Base-by-base conservation (phyloP, 139 green algal species). In the Chlamydomonas applanata region DNA sequence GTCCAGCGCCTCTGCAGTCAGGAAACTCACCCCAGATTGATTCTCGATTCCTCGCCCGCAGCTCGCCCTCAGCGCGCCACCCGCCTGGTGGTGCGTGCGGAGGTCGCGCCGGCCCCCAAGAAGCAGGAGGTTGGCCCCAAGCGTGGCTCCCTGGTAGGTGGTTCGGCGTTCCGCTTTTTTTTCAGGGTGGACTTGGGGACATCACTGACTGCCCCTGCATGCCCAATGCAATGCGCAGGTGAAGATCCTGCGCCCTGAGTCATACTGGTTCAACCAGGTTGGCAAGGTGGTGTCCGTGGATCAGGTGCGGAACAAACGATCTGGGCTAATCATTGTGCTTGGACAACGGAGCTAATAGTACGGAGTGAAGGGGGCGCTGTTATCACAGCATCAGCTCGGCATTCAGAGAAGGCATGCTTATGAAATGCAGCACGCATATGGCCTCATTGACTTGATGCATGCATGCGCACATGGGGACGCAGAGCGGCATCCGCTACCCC, bases 281-380 rank as follows among this genome's bases (percentile, higher is more conserved):
- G 96, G 96, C 85, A 99, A 99, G 90, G 96, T 99, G 4, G 93
- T 99, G 27, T 97, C 92, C 52, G 95, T 99, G 27, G 96, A 99
- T 85, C 94, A 98, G 91, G 88, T 93, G 79, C 61, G 82, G 9
- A 56, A 49, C 40, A 7, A 49, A 19, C 40, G 40, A 49, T 49
- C 40, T 49, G 40, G 40, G 40, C 40, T 7, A n/a, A n/a, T n/a
- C n/a, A n/a, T n/a, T n/a, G n/a, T n/a, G n/a, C n/a, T n/a, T n/a
- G n/a, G n/a, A n/a, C n/a, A n/a, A n/a, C n/a, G n/a, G n/a, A n/a
- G n/a, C n/a, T n/a, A n/a, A n/a, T n/a, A n/a, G n/a, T n/a, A n/a
- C n/a, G n/a, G n/a, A n/a, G n/a, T 57, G 46, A 57, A 63, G 36
- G 68, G 4, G 46, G 68, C 35, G 40, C 9, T 49, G 20, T 27